Conservation (phyloP, 2,329 filamentous ascomycete species). For the Neurospora crassa region DNA sequence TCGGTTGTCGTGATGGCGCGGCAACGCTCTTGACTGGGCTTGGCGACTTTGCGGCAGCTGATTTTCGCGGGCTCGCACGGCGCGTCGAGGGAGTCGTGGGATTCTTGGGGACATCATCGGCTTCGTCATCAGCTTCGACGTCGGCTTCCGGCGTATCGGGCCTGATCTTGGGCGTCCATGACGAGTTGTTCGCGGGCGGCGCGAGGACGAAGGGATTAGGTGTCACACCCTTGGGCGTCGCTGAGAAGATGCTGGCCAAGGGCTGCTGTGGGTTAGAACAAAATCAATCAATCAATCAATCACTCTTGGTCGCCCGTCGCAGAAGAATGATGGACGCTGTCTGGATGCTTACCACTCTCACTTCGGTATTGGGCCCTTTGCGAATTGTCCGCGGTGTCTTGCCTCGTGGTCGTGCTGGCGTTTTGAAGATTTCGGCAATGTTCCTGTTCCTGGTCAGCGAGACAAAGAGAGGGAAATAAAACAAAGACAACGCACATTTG, state of each 20-base stretch:
- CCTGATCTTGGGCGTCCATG: conserved; percentile 44
- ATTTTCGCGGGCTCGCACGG: neutral
- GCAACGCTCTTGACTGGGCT: conserved; percentile 31
- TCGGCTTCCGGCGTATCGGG: neutral
- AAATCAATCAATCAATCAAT: neutral
- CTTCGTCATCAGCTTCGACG: neutral
- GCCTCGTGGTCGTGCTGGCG: conserved; percentile 71
- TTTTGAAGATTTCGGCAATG: conserved; percentile 93
- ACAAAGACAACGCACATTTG: conserved; percentile 60
- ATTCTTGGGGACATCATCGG: neutral
- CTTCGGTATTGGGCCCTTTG: conserved; percentile 48
- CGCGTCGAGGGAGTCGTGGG: neutral
- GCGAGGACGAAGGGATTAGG: conserved; percentile 44
- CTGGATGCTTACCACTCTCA: conserved; percentile 49
- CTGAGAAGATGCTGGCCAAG: conserved; percentile 48
- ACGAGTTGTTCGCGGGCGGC: conserved; percentile 29
- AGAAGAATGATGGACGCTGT: neutral
- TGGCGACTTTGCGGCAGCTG: conserved; percentile 35
- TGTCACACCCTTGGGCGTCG: conserved; percentile 43
- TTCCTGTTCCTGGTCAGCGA: conserved; percentile 48
- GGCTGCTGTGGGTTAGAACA: conserved; percentile 33
- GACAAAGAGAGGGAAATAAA: neutral
- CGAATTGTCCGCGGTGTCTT: conserved; percentile 68
- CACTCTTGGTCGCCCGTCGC: neutral
- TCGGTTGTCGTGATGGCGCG: neutral